These are phyloP conservation scores for Suillus subalutaceus DNA, from an alignment of 768 basidiomycete species.

Conservation along the genomic window DNA sequence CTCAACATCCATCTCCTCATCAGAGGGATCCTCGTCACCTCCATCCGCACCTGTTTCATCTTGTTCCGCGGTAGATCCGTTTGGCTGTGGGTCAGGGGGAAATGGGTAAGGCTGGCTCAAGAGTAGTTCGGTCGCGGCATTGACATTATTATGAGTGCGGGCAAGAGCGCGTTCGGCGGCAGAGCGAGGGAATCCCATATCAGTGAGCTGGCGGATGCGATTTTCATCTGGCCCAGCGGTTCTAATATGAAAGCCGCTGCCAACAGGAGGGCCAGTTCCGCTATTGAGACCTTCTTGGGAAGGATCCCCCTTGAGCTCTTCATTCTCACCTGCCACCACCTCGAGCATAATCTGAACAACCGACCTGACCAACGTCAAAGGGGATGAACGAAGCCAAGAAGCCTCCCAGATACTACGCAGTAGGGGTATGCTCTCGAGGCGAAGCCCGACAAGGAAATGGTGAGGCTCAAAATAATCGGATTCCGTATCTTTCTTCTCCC, in stretches of 20 bases:
- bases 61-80: constrained; percentile 18
- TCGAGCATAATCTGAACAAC: constrained; percentile 80
- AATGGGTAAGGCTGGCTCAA: constrained; percentile 81
- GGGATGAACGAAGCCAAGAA: constrained; percentile 77
- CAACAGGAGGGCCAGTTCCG: constrained; percentile 32
- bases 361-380: constrained; percentile 72
- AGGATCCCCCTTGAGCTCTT: constrained; percentile 59
- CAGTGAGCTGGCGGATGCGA: constrained; percentile 80
- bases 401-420: constrained; percentile 78
- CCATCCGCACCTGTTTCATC: constrained; percentile 32
- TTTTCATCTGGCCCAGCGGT: constrained; percentile 68
- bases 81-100: constrained; percentile 60
- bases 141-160: constrained; percentile 87
- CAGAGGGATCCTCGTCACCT: constrained; percentile 23
- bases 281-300: constrained; percentile 37
- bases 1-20: constrained; percentile 33
- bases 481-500: constrained; percentile 80
- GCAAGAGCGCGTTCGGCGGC: constrained; percentile 83
- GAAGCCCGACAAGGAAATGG: constrained; percentile 83
- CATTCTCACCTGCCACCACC: constrained; percentile 80
- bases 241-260: constrained; percentile 36
- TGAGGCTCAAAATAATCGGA: constrained; percentile 82
- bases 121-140: constrained; percentile 84
- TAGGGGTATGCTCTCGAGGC: constrained; percentile 69
- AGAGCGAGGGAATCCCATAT: constrained; percentile 96